phyloP scores from a whole-genome alignment of 768 basidiomycete genomes.

The Sporobolomyces pararoseus region DNA sequence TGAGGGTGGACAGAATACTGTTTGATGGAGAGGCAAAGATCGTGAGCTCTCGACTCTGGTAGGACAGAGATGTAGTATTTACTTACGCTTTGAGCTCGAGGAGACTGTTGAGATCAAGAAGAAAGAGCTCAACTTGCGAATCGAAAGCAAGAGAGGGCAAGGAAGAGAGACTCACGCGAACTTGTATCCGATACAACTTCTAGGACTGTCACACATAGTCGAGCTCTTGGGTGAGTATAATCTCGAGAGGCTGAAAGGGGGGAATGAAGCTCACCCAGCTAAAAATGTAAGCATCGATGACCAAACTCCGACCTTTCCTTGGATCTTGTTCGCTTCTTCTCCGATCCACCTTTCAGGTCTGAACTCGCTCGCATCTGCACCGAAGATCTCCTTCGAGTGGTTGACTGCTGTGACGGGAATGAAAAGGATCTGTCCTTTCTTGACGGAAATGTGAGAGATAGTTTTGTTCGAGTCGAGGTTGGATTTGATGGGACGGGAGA shows the following conservation, averaged over 20 bases:
- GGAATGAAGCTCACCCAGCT: slow-evolving; percentile 9
- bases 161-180: background rate
- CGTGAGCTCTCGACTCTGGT: no score
- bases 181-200: slow-evolving; percentile 38
- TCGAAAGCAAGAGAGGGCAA: background rate
- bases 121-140: background rate
- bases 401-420: slow-evolving; percentile 64
- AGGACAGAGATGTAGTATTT: no score
- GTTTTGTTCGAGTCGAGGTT: slow-evolving; percentile 1
- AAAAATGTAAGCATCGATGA: slow-evolving; percentile 49
- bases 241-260: background rate
- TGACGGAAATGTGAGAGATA: slow-evolving; percentile 49
- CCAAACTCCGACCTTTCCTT: slow-evolving; percentile 55
- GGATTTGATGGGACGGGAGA: slow-evolving; percentile 47
- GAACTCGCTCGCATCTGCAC: slow-evolving; percentile 63
- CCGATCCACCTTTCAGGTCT: slow-evolving; percentile 60
- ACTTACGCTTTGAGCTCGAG: slow-evolving; percentile 29
- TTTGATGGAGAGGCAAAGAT: background rate
- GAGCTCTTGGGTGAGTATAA: background rate
- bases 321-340: slow-evolving; percentile 48
- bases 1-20: slow-evolving; percentile 35
- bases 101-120: background rate
- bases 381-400: slow-evolving; percentile 59
- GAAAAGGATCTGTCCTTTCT: slow-evolving; percentile 59
- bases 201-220: background rate